Conservation (phyloP, 1,284 basidiomycete genomes). For the Ustilago loliicola region DNA sequence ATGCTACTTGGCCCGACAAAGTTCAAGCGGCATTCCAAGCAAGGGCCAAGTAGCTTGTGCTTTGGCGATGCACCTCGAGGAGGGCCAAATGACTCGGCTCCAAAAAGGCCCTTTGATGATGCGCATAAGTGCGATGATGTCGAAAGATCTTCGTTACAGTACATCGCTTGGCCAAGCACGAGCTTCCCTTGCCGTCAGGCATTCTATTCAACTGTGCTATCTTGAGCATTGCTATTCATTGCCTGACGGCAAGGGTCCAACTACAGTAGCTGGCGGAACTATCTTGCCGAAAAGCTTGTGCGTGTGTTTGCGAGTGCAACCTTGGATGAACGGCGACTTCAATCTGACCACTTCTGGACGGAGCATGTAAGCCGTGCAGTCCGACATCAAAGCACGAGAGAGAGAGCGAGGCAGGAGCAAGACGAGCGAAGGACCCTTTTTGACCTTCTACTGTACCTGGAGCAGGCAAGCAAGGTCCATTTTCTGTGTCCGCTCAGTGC, state of each 20-base stretch:
- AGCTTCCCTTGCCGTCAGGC: too few species aligned
- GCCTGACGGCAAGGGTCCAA: neutral
- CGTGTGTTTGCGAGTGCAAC: too few species aligned
- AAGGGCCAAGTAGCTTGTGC: too few species aligned
- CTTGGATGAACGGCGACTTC: too few species aligned
- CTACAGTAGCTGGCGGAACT: neutral
- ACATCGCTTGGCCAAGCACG: neutral
- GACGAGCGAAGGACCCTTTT: neutral
- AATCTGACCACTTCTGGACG: too few species aligned
- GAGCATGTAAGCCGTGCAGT: too few species aligned
- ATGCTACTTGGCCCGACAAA: too few species aligned
- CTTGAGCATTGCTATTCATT: neutral
- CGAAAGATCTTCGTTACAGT: conserved; percentile 18
- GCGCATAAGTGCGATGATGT: conserved; percentile 22
- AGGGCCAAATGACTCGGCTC: too few species aligned
- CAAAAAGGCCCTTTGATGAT: too few species aligned
- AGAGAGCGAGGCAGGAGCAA: neutral
- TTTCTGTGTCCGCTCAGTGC: neutral
- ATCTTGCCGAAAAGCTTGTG: too few species aligned
- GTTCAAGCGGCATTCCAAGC: neutral
- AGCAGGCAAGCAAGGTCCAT: neutral
- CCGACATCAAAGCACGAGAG: too few species aligned
- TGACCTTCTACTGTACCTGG: neutral
- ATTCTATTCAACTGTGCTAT: neutral
- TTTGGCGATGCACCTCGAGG: too few species aligned